phyloP scores from a whole-genome alignment of 2,329 filamentous ascomycete genomes.

The Harringtonia lauricola region DNA sequence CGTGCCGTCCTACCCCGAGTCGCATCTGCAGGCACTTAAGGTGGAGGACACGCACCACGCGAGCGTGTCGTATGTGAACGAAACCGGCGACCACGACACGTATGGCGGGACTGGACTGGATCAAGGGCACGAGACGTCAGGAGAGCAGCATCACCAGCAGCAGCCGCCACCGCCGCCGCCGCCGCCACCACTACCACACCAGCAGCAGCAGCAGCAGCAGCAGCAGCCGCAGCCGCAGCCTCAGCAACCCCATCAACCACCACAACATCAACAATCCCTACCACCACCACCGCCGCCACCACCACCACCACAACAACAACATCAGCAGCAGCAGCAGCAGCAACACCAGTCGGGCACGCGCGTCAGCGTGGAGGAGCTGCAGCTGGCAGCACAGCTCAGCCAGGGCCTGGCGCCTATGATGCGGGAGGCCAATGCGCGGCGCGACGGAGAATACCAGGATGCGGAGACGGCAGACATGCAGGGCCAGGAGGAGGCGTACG shows the following conservation, averaged over 20 bases:
- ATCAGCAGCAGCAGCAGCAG: conserved; percentile 28
- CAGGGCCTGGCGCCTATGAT: conserved; percentile 42
- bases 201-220: conserved; percentile 16
- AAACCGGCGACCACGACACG: not conserved
- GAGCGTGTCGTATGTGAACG: not conserved
- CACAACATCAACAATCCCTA: not conserved
- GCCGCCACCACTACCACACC: conserved; percentile 4
- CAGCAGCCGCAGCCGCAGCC: conserved; percentile 8
- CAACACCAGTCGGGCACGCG: conserved; percentile 16
- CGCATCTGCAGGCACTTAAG: conserved; percentile 11
- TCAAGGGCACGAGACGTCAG: conserved; percentile 4
- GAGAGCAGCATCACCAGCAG: conserved; percentile 4
- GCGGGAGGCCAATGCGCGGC: conserved; percentile 30
- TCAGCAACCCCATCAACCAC: not conserved
- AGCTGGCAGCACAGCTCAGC: conserved; percentile 46
- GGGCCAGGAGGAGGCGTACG: conserved; percentile 10
- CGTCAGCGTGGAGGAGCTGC: conserved; percentile 42
- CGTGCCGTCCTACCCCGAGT: conserved; percentile 11
- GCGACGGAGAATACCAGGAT: conserved; percentile 11
- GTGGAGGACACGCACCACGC: conserved; percentile 4
- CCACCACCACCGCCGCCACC: not conserved
- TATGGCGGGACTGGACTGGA: conserved; percentile 3
- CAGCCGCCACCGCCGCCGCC: conserved; percentile 7
- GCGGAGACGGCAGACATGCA: not conserved
- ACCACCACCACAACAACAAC: conserved; percentile 20